Evolutionary conservation across 306 rosid species (phyloP).

Genomic region (Castanea sativa): DNA sequence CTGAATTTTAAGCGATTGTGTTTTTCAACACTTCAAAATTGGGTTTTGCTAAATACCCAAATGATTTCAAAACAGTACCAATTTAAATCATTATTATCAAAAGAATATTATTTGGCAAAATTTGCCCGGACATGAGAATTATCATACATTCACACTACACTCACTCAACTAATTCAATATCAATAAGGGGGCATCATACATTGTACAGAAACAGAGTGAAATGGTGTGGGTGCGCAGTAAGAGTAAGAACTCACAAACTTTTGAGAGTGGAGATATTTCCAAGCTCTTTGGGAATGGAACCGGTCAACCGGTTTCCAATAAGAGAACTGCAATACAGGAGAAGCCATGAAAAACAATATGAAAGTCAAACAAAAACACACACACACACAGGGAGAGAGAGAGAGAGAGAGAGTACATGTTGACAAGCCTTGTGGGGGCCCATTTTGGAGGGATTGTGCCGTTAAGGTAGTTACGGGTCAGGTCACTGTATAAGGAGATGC

Average conservation of each 20-base stretch:
- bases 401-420: conserved; percentile 36
- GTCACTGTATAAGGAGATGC: conserved; percentile 34
- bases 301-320: conserved; percentile 57
- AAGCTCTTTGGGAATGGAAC: conserved; percentile 64
- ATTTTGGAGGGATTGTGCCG: conserved; percentile 60
- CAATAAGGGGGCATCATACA: no score
- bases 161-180: no score
- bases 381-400: background rate
- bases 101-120: no score
- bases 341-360: background rate
- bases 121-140: no score
- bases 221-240: background rate
- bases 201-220: background rate
- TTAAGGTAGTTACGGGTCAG: conserved; percentile 55
- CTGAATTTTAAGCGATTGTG: no score
- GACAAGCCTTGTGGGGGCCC: conserved; percentile 45
- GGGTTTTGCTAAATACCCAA: no score
- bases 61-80: no score
- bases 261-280: conserved; percentile 57
- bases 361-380: background rate
- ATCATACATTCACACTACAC: no score
- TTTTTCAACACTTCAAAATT: no score
- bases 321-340: conserved; percentile 45
- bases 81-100: no score
- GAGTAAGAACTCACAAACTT: conserved; percentile 55